Evolutionary conservation across 768 basidiomycete genomes (phyloP).

Genomic region (Hygrocybe punicea): DNA sequence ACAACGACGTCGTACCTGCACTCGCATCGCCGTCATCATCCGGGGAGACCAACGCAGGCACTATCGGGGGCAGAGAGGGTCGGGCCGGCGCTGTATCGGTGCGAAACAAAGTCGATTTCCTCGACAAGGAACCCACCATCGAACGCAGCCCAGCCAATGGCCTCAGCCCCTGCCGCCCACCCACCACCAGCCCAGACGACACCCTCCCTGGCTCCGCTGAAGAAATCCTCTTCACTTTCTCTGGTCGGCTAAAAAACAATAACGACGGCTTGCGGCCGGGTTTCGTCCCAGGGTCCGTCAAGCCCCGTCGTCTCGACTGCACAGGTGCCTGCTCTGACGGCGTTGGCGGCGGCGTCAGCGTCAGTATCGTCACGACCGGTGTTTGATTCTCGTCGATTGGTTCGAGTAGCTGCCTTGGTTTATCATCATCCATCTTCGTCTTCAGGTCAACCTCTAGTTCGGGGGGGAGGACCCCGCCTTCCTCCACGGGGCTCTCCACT

Average conservation of each 20-base stretch:
- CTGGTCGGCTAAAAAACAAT: not conserved
- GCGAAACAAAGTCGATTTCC: too few relatives aligned
- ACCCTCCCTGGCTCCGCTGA: not conserved
- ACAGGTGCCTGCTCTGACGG: not conserved
- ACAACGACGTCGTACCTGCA: too few relatives aligned
- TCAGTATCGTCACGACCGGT: too few relatives aligned
- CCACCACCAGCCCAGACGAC: not conserved
- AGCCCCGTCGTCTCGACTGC: not conserved
- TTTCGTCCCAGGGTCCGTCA: not conserved
- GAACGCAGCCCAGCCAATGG: too few relatives aligned
- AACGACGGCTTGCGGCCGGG: not conserved
- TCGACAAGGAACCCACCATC: too few relatives aligned
- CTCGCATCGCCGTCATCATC: too few relatives aligned
- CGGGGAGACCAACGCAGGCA: too few relatives aligned
- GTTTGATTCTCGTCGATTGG: not conserved
- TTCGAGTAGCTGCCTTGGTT: not conserved
- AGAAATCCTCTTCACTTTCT: not conserved
- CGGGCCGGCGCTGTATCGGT: too few relatives aligned
- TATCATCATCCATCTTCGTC: not conserved
- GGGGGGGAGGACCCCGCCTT: not conserved
- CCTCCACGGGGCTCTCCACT: constrained; percentile 14
- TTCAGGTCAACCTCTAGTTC: not conserved
- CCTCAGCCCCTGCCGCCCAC: not conserved
- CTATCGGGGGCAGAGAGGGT: too few relatives aligned
- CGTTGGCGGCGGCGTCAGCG: not conserved